phyloP scores from a whole-genome alignment of 2,329 filamentous ascomycete species.

The Fusarium dlaminii region DNA sequence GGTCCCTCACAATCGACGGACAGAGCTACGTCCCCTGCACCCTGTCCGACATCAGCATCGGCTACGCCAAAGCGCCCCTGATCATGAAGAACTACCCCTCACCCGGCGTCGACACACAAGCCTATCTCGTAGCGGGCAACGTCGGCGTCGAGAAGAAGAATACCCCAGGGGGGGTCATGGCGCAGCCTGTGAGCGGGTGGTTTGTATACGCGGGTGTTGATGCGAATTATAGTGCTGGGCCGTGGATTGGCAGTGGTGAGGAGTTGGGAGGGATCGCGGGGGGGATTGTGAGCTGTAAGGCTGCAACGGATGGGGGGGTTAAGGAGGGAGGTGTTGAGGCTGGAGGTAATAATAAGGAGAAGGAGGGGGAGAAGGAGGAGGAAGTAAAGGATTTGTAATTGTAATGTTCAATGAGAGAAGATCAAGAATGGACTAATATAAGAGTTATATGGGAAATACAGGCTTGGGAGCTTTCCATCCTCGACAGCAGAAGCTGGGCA shows the following conservation, averaged over 20 bases:
- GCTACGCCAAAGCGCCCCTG: slow-evolving; percentile 53
- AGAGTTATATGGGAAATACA: neutral
- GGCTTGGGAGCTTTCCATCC: neutral
- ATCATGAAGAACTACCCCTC: slow-evolving; percentile 48
- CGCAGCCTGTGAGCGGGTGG: slow-evolving; percentile 52
- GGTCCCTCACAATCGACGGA: slow-evolving; percentile 40
- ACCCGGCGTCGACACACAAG: slow-evolving; percentile 41
- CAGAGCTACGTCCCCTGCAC: slow-evolving; percentile 41
- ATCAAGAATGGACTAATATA: neutral
- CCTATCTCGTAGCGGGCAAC: slow-evolving; percentile 52
- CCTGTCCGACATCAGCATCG: slow-evolving; percentile 46
- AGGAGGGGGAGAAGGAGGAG: neutral
- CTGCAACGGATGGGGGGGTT: accelerated
- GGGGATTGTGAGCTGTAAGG: neutral
- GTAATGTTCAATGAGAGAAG: neutral
- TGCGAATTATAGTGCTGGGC: slow-evolving; percentile 29
- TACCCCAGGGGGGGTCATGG: slow-evolving; percentile 36
- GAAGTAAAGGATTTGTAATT: neutral
- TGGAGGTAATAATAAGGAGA: no score
- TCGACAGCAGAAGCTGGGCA: slow-evolving; percentile 32
- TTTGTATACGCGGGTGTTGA: slow-evolving; percentile 52
- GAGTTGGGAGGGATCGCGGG: slow-evolving; percentile 37
- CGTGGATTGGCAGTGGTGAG: slow-evolving; percentile 27
- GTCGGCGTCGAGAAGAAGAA: slow-evolving; percentile 47
- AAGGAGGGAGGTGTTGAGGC: no score